Evolutionary conservation across 371 early-diverging fungal species (phyloP), one percentile per base, ranked within the genome.

Genomic region (Circinella umbellata): DNA sequence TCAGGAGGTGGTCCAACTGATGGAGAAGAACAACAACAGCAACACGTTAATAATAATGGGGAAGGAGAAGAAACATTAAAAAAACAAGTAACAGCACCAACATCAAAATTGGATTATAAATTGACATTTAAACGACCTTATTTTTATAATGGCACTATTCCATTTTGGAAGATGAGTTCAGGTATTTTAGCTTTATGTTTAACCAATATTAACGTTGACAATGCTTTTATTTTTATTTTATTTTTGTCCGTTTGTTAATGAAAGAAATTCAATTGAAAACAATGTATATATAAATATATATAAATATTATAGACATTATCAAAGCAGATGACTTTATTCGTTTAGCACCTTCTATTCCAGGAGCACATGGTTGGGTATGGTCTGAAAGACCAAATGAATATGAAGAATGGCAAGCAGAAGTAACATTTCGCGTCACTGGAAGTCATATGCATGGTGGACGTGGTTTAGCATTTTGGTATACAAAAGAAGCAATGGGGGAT

Each of bases 401-500:
- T 80, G 83, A 84, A 65, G 90, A 92, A 61, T 96, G 94, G 94
- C 87, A 91, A 70, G 88, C 89, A 1, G 88, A 90, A 48, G 78
- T 94, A 47, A 79, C 87, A 6, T 89, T 94, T 75, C 80, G 74
- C 47, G 86, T 92, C 4, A 76, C 76, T 42, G 96, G 96, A 1
- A 83, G 85, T 14, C 82, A 86, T 46, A 73, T 82, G 63, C 75
- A 88, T 39, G 95, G 96, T 20, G 94, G 94, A 51, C 87, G 91
- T 49, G 96, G 96, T n/a, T 68, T 96, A 15, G 94, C 94, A 11
- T 89, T 96, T 69, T 96, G 96, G 96, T 94, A 94, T 74, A 88
- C 92, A 5, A 81, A 89, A 64, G 89, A 91, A 34, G 77, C 74
- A 1, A 80, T 79, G 37, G 57, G 77, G n/a, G 73, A 80, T 15